Conservation (phyloP, 2,329 filamentous ascomycete genomes). For the Parafenestella ontariensis region DNA sequence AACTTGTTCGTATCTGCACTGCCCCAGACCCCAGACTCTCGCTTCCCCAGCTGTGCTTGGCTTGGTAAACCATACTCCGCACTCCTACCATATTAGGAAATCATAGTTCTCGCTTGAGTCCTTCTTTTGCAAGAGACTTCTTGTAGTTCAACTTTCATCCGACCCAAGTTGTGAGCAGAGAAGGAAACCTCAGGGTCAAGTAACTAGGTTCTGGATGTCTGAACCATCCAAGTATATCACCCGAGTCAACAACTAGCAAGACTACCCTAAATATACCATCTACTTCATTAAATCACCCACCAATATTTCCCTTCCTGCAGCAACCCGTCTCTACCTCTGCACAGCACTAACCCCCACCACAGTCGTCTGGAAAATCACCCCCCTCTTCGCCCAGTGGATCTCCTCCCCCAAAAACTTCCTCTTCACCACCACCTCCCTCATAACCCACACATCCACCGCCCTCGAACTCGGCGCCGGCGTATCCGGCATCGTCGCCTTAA, state of each 20-base stretch:
- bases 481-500: conserved; percentile 77
- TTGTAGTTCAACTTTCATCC: not conserved
- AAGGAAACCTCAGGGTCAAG: not conserved
- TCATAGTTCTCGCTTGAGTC: not conserved
- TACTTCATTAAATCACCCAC: not conserved
- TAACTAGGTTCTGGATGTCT: not conserved
- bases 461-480: conserved; percentile 91
- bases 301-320: conserved; percentile 1
- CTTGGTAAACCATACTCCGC: conserved; percentile 18
- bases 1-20: conserved; percentile 20
- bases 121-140: not conserved
- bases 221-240: not conserved
- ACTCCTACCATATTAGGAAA: not conserved
- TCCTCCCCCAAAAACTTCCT: conserved; percentile 68
- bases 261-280: not conserved
- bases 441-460: conserved; percentile 64
- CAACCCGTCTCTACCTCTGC: conserved; percentile 3
- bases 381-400: conserved; percentile 82
- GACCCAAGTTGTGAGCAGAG: not conserved
- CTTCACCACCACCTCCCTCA: conserved; percentile 60
- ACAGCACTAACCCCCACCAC: conserved; percentile 4
- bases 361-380: conserved; percentile 93
- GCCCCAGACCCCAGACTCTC: conserved; percentile 13
- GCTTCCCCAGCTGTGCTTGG: conserved; percentile 25
- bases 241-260: not conserved